phyloP scores from a whole-genome alignment of 116 monocot genomes.

The Thalassia testudinum region DNA sequence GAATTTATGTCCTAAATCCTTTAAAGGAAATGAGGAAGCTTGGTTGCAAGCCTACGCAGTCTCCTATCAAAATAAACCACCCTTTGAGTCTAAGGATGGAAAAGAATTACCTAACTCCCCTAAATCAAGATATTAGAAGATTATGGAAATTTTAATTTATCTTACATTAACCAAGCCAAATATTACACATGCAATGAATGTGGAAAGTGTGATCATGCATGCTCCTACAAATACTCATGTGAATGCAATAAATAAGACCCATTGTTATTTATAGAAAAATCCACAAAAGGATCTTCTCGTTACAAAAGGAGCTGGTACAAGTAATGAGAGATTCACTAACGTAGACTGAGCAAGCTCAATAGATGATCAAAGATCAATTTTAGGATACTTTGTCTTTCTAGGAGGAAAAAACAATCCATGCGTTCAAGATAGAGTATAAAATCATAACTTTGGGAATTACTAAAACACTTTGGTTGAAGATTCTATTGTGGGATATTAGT shows the following conservation, averaged over 20 bases:
- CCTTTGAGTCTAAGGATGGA: background rate
- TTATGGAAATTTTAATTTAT: background rate
- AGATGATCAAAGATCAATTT: background rate
- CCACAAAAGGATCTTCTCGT: background rate
- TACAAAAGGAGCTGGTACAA: background rate
- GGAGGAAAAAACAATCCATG: background rate
- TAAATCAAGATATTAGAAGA: background rate
- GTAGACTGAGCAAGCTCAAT: background rate
- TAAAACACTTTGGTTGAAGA: too few species aligned
- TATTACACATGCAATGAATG: background rate
- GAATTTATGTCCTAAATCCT: background rate
- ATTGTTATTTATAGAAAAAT: slow-evolving; percentile 3
- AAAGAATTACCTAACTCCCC: background rate
- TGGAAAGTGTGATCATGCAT: slow-evolving; percentile 2
- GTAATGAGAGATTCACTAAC: background rate
- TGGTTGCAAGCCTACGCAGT: background rate
- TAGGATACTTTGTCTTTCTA: background rate
- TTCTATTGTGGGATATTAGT: too few species aligned
- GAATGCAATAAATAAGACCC: background rate
- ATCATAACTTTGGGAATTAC: background rate
- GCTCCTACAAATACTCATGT: background rate
- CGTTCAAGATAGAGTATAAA: background rate
- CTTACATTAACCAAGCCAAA: background rate
- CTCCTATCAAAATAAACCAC: background rate
- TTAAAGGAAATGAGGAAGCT: background rate